A percentile compares a stretch with the other conserved stretches of the same genome.
These are phyloP conservation scores for Penicillium brasilianum DNA, from an alignment of 2,329 filamentous ascomycete genomes.

Conservation along the genomic window DNA sequence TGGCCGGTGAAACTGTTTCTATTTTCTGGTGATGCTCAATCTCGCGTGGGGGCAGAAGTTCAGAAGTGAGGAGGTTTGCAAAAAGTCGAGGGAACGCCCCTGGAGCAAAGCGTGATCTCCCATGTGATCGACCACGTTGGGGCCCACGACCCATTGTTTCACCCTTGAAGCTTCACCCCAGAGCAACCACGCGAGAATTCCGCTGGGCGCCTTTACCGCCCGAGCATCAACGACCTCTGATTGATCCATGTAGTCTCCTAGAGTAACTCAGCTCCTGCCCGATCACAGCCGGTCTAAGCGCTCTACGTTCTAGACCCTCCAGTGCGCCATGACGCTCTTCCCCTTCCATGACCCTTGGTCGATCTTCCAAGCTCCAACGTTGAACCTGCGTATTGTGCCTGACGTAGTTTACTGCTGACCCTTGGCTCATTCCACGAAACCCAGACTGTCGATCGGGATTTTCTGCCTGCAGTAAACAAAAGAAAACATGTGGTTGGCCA, in stretches of 20 bases:
- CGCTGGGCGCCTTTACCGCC: constrained; percentile 23
- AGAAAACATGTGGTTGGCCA: constrained; percentile 34
- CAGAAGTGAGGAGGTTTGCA: constrained; percentile 2
- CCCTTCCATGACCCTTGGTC: constrained; percentile 24
- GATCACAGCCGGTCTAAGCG: not conserved
- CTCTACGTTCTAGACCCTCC: constrained; percentile 15
- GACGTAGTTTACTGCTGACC: constrained; percentile 11
- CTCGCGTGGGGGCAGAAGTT: not conserved
- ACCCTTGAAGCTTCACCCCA: constrained; percentile 13
- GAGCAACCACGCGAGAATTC: constrained; percentile 26
- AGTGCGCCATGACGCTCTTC: constrained; percentile 16
- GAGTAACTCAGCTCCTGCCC: not conserved
- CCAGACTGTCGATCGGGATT: constrained; percentile 20
- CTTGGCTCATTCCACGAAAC: constrained; percentile 29
- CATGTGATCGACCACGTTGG: constrained; percentile 35
- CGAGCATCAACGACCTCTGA: not conserved
- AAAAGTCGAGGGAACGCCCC: not conserved
- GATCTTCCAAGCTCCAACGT: constrained; percentile 21
- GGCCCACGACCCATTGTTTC: constrained; percentile 31
- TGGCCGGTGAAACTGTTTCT: constrained; percentile 17
- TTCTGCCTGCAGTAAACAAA: constrained; percentile 12
- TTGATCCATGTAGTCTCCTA: not conserved
- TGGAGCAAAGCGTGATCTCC: constrained; percentile 20
- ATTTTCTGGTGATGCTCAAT: not conserved
- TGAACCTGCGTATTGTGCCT: constrained; percentile 10